Conservation (phyloP, 345 rosid genomes). For the Ceriops tagal region DNA sequence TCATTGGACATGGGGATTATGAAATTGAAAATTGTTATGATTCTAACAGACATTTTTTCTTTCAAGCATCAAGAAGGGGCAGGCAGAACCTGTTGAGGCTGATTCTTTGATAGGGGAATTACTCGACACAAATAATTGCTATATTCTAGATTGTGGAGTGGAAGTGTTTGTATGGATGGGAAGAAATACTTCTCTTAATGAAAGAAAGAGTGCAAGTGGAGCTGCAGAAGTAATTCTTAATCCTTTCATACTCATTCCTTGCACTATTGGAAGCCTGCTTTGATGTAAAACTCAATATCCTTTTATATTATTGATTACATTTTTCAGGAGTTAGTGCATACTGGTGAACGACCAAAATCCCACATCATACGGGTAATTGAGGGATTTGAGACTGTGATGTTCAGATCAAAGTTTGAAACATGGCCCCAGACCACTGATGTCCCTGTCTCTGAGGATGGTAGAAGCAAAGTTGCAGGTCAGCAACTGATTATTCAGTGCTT, state of each 20-base stretch:
- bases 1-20: not conserved
- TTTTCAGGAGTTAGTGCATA: slow-evolving; percentile 58
- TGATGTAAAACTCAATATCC: slow-evolving; percentile 8
- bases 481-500: slow-evolving; percentile 12
- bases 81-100: slow-evolving; percentile 61
- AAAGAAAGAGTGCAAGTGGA: slow-evolving; percentile 77
- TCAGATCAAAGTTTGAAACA: slow-evolving; percentile 81
- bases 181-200: slow-evolving; percentile 70
- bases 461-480: slow-evolving; percentile 98
- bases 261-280: slow-evolving; percentile 3
- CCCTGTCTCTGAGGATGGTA: slow-evolving; percentile 86
- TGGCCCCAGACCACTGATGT: slow-evolving; percentile 70
- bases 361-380: slow-evolving; percentile 82
- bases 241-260: slow-evolving; percentile 13
- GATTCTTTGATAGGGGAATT: slow-evolving; percentile 72
- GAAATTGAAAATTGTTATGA: slow-evolving; percentile 1
- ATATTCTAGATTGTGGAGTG: slow-evolving; percentile 73
- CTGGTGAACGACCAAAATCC: slow-evolving; percentile 52
- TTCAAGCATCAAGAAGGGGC: slow-evolving; percentile 80
- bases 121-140: slow-evolving; percentile 77
- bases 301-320: slow-evolving; percentile 5
- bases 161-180: slow-evolving; percentile 98
- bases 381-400: slow-evolving; percentile 93
- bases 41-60: slow-evolving; percentile 33
- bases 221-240: slow-evolving; percentile 64